phyloP scores from a whole-genome alignment of 805 yeast genomes.

The Maudiozyma saulgeensis region DNA sequence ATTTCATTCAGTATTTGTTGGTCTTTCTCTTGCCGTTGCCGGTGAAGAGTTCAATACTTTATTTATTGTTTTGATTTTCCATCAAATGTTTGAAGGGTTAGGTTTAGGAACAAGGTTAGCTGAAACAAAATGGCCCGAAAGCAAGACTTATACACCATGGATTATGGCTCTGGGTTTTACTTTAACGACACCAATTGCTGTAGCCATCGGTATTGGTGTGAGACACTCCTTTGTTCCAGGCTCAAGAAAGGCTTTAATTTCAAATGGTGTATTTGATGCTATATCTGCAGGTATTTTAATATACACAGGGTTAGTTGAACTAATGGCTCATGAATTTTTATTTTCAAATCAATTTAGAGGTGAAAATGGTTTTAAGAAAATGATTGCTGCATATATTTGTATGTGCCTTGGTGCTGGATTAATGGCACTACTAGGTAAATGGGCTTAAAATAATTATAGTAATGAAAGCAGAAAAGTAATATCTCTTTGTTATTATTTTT shows the following conservation, averaged over 20 bases:
- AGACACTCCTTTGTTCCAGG: conserved; percentile 46
- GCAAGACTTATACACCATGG: conserved; percentile 34
- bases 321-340: conserved; percentile 65
- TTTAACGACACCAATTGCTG: conserved; percentile 56
- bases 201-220: conserved; percentile 70
- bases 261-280: conserved; percentile 58
- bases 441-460: conserved; percentile 41
- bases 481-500: not conserved
- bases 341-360: conserved; percentile 56
- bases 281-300: conserved; percentile 64
- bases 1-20: conserved; percentile 69
- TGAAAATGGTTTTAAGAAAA: conserved; percentile 40
- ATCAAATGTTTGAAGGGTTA: conserved; percentile 71
- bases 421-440: conserved; percentile 68
- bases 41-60: conserved; percentile 57
- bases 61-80: conserved; percentile 59
- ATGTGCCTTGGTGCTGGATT: conserved; percentile 52
- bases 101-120: conserved; percentile 69
- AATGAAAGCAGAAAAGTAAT: not conserved
- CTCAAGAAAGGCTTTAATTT: conserved; percentile 43
- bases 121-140: conserved; percentile 44
- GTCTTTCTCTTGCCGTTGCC: conserved; percentile 54
- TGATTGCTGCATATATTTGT: conserved; percentile 36
- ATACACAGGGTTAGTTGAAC: conserved; percentile 66
- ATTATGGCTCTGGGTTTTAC: conserved; percentile 41